Conservation (phyloP, 1,284 basidiomycete genomes). For the Hypsizygus ulmarius region DNA sequence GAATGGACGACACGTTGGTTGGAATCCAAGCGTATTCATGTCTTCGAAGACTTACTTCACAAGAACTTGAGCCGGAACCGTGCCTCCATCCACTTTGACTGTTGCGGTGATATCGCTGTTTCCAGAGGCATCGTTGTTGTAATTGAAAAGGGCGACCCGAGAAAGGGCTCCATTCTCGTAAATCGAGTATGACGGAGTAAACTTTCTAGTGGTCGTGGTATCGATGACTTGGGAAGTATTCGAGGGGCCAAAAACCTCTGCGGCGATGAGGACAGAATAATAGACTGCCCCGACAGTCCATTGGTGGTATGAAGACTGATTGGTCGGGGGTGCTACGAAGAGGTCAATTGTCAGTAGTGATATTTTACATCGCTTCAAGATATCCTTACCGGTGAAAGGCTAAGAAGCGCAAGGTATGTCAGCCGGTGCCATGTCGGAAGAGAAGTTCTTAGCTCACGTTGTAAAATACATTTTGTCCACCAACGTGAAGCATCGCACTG, state of each 20-base stretch:
- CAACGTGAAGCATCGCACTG: conserved; percentile 58
- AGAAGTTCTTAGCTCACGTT: conserved; percentile 43
- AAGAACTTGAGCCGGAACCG: conserved; percentile 39
- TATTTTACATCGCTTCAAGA: conserved; percentile 8
- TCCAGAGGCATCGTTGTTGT: conserved; percentile 51
- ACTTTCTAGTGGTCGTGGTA: conserved; percentile 47
- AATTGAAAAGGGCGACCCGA: conserved; percentile 69
- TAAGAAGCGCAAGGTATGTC: conserved; percentile 12
- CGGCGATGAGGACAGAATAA: conserved; percentile 65
- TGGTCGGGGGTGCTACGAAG: conserved; percentile 51
- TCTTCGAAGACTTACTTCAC: conserved; percentile 45
- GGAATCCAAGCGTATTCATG: neutral
- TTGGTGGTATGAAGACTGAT: conserved; percentile 50
- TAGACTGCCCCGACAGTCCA: conserved; percentile 67
- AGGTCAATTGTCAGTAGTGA: neutral
- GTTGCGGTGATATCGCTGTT: conserved; percentile 46
- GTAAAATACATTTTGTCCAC: conserved; percentile 66
- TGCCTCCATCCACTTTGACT: conserved; percentile 41
- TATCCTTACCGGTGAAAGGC: conserved; percentile 41
- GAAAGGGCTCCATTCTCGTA: conserved; percentile 60
- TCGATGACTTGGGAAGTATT: conserved; percentile 62
- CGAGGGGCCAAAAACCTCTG: conserved; percentile 66
- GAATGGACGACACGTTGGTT: conserved; percentile 8
- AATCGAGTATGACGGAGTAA: conserved; percentile 69
- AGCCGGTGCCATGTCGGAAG: neutral